Evolutionary conservation across 768 basidiomycete genomes (phyloP), one percentile per base, ranked within the genome.

Genomic region (Glaciozyma antarctica): DNA sequence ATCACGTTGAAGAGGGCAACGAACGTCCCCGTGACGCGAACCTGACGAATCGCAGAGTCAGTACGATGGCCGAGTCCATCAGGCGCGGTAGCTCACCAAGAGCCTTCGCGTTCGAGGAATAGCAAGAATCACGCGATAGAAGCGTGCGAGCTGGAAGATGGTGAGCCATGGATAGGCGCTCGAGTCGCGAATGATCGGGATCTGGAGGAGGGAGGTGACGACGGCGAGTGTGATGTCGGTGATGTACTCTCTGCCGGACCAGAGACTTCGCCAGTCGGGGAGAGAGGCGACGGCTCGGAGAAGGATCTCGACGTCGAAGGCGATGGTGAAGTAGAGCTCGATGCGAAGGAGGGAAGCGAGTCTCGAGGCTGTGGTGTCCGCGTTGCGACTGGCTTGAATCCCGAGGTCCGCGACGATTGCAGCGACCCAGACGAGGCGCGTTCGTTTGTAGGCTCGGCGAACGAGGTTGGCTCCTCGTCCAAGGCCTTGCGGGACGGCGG

Each of bases 1-100:
- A 87, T 82, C 90, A 95, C 93, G 80, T 97, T 98, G 34, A 81
- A 79, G 24, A 98, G 80, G 77, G 90, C 92, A 65, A 86, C 86
- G 81, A 95, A 84, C 74, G 91, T 92, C 15, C 93, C 91, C 71
- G 94, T 91, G 2, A 95, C 88, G 1, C 87, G 86, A 22, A 88
- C 79, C 91, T 92, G 68, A 0, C 60, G 19, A 19, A 47, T n/a
- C 60, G 6, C n/a, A 49, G 16, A 44, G 21, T 63, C 21, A n/a
- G 30, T 61, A 63, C n/a, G 9, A 61, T 34, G 54, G 7, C 13
- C n/a, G 22, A 34, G 38, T 2, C 13, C 44, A 21, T 2, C 19
- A 41, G 19, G 19, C 24, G 64, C 41, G 54, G 1, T 12, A 28
- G 77, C 84, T 63, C 63, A 93, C 90, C 78, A 97, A 76, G 38